These are phyloP conservation scores for Debaryomyces hansenii DNA, from an alignment of 805 yeast species.

Conservation along the genomic window DNA sequence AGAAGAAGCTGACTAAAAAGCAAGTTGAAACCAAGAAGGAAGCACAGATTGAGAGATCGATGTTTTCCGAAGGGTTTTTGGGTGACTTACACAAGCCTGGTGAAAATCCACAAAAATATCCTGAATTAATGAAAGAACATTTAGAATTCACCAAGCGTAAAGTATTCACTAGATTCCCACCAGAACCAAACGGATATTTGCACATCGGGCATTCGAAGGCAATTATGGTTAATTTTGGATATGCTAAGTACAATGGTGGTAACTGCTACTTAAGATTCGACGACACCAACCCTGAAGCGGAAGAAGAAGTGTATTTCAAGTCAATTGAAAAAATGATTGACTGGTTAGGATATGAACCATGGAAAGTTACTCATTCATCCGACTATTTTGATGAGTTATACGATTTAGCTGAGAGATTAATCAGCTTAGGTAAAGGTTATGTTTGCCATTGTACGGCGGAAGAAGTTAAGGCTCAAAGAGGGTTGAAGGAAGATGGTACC, in stretches of 20 bases:
- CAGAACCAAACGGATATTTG: conserved; percentile 96
- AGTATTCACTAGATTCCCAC: conserved; percentile 95
- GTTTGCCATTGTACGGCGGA: conserved; percentile 94
- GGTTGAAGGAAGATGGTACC: conserved; percentile 87
- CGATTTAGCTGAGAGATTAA: conserved; percentile 81
- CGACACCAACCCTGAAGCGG: conserved; percentile 99
- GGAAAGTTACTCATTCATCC: conserved; percentile 92
- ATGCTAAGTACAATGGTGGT: conserved; percentile 83
- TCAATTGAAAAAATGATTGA: conserved; percentile 80
- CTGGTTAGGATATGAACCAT: conserved; percentile 95
- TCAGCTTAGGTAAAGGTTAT: conserved; percentile 72
- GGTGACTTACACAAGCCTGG: conserved; percentile 96
- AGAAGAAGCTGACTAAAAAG: conserved; percentile 49
- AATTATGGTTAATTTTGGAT: conserved; percentile 97
- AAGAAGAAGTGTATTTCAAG: conserved; percentile 86
- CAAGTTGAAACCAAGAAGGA: conserved; percentile 12
- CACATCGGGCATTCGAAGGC: conserved; percentile 99
- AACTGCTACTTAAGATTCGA: conserved; percentile 90
- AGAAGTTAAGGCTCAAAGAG: conserved; percentile 86
- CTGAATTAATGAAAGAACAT: conserved; percentile 82
- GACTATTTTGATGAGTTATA: conserved; percentile 92
- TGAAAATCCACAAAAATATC: conserved; percentile 87
- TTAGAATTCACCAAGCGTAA: conserved; percentile 73
- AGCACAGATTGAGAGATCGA: conserved; percentile 50
- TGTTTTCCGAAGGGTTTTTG: conserved; percentile 94